Evolutionary conservation across 2,329 filamentous ascomycete species (phyloP).

Genomic region (Aspergillus ochraceoroseus): DNA sequence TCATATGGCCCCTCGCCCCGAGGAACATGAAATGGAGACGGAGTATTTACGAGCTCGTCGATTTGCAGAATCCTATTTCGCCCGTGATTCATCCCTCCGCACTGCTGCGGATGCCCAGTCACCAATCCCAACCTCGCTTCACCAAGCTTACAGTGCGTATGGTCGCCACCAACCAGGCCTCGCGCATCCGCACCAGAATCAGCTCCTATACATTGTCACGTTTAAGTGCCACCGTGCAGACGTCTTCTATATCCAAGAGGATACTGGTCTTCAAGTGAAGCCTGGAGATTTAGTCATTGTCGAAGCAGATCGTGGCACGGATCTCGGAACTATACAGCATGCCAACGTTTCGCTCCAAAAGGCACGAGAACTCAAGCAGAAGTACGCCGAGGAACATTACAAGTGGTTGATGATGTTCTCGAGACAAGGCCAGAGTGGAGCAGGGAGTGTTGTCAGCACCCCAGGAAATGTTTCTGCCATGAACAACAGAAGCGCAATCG

Average conservation of each 20-base stretch:
- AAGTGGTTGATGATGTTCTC: slow-evolving; percentile 99
- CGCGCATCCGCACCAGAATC: slow-evolving; percentile 39
- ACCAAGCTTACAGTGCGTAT: slow-evolving; percentile 39
- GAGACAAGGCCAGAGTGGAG: slow-evolving; percentile 57
- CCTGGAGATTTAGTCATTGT: slow-evolving; percentile 93
- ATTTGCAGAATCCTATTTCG: slow-evolving; percentile 45
- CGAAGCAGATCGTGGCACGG: slow-evolving; percentile 92
- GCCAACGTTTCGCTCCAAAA: slow-evolving; percentile 83
- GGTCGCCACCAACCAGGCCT: slow-evolving; percentile 37
- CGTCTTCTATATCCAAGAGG: slow-evolving; percentile 95
- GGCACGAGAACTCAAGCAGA: slow-evolving; percentile 83
- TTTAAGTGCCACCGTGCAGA: slow-evolving; percentile 96
- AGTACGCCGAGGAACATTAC: slow-evolving; percentile 92
- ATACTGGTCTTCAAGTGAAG: slow-evolving; percentile 84
- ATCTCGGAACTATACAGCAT: slow-evolving; percentile 85
- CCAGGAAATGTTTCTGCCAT: slow-evolving; percentile 59
- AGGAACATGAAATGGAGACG: slow-evolving; percentile 32
- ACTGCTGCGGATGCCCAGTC: slow-evolving; percentile 31
- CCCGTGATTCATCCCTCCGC: slow-evolving; percentile 37
- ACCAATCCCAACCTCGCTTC: slow-evolving; percentile 35
- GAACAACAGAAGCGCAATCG: slow-evolving; percentile 64
- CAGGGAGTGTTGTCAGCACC: slow-evolving; percentile 39
- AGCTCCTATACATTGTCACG: slow-evolving; percentile 68
- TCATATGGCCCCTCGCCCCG: slow-evolving; percentile 31
- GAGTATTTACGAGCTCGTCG: slow-evolving; percentile 39